Base-by-base conservation (phyloP, 257 asterid species). In the Dorcoceras hygrometricum region DNA sequence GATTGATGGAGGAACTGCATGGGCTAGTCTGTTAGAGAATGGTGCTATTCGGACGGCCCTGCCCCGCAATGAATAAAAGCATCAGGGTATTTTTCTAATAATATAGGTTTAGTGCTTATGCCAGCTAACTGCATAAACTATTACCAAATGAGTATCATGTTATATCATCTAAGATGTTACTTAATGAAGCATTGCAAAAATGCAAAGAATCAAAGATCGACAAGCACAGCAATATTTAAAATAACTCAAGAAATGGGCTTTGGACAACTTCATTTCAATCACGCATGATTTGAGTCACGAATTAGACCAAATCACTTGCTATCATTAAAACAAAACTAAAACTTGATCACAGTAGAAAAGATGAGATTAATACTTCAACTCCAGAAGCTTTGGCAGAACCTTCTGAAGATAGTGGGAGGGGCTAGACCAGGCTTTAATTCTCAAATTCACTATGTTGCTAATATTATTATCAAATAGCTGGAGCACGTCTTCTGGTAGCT, bases 1-100 rank as follows among this genome's bases (percentile, higher is more conserved):
- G 73, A 84, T 66, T 68, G 87, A 80, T 48, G 95, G 73, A 76
- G 96, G 96, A 77, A 84, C 97, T 60, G 86, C 87, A 76, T 94
- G 96, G 73, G 99, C 96, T 87, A 94, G 81, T 82, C 99, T 83
- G 80, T 94, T 94, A 29, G 99, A 94, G 83, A 94, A 94, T 67
- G 99, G 99, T 68, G 99, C 99, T 76, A 94, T 81, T 20, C 99
- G 95, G 25, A 94, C 97, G 70, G 96, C 99, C 96, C 99, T 93
- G 96, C 71, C 66, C 76, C 77, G 54, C 24, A 67, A 76, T 64
- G 72, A 70, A 62, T 31, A 66, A 27, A 67, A 67, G 59, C 59
- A 71, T 48, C 58, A 59, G 43, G 69, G 57, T 70, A 71, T 54
- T 28, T 32, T 59, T 19, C 36, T 61, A 32, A 23, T 55, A 50